Percentiles rank a stretch among this genome's conserved stretches.
phyloP scores from a whole-genome alignment of 2,329 filamentous ascomycete species.

The Ophiostoma sp. region DNA sequence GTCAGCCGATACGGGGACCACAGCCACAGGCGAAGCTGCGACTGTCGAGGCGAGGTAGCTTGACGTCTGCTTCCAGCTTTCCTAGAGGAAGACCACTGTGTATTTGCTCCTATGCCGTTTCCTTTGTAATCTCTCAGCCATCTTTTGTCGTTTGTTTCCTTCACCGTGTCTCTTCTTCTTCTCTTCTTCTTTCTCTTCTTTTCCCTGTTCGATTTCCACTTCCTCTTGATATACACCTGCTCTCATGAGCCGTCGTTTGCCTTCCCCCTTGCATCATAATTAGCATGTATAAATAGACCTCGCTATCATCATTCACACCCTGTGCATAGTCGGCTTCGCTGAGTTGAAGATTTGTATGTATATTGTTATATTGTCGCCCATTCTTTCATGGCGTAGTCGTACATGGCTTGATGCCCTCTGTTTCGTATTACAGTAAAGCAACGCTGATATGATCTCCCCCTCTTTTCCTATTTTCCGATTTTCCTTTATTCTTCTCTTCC shows the following conservation, averaged over 20 bases:
- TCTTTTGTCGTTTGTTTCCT: not conserved
- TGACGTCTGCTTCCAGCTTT: not conserved
- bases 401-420: not conserved
- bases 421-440: constrained; percentile 16
- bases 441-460: constrained; percentile 14
- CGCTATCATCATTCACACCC: not conserved
- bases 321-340: not conserved
- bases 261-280: not conserved
- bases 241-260: not conserved
- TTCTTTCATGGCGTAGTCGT: constrained; percentile 2
- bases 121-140: not conserved
- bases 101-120: too few relatives aligned
- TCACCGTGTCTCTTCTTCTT: not conserved
- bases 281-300: not conserved
- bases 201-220: too few relatives aligned
- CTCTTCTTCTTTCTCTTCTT: not conserved
- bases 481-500: not conserved
- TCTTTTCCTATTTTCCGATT: not conserved
- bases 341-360: not conserved
- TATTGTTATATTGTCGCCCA: not conserved
- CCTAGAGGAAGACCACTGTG: not conserved
- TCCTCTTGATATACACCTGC: not conserved
- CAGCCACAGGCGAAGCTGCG: not conserved
- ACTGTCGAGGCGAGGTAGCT: not conserved
- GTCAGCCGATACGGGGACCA: not conserved